Conservation (phyloP, 73 alveolate species). For the Paramecium primaurelia region DNA sequence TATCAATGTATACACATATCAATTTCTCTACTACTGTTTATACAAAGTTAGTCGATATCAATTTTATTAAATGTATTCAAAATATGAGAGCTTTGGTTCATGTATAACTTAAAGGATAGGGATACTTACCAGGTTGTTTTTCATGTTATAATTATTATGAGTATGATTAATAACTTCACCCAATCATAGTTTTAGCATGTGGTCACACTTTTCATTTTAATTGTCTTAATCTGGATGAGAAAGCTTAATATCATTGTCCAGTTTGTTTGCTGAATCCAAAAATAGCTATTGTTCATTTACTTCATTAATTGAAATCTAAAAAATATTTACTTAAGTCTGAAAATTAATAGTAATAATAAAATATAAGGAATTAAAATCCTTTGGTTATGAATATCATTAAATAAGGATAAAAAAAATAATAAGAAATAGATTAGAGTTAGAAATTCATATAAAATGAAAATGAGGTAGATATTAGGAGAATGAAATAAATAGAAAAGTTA, state of each 20-base stretch:
- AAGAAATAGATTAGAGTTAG: neutral
- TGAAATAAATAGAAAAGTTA: neutral
- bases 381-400: neutral
- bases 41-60: neutral
- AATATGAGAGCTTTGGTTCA: neutral
- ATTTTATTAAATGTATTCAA: neutral
- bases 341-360: neutral
- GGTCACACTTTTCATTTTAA: neutral
- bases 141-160: neutral
- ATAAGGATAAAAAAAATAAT: neutral
- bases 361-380: neutral
- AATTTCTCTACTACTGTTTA: neutral
- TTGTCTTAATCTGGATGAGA: neutral
- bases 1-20: neutral
- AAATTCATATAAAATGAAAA: neutral
- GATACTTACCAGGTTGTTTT: neutral
- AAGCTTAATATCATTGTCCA: conserved; percentile 8
- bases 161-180: neutral
- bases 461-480: neutral
- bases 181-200: neutral
- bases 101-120: neutral
- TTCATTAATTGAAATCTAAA: neutral
- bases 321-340: neutral
- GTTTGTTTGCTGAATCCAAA: neutral
- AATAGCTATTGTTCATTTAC: neutral